Evolutionary conservation across 116 monocot species (phyloP).

Genomic region (Zostera marina): DNA sequence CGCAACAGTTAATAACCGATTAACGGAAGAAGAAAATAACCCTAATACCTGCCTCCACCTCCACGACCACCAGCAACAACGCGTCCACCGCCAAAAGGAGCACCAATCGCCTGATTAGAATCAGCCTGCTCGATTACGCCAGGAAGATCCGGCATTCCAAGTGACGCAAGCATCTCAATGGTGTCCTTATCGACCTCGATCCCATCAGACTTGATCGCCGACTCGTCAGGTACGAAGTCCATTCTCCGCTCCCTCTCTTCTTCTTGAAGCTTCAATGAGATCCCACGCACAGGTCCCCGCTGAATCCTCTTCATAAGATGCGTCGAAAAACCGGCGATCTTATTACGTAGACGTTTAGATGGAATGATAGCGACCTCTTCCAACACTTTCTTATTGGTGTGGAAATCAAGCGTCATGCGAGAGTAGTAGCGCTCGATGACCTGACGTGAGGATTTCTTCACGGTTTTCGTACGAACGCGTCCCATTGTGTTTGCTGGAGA

Average conservation of each 20-base stretch:
- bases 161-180: slow-evolving; percentile 17
- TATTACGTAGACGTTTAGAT: slow-evolving; percentile 19
- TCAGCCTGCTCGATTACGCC: slow-evolving; percentile 12
- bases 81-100: background rate
- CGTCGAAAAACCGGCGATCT: slow-evolving; percentile 20
- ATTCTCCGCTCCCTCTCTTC: slow-evolving; percentile 18
- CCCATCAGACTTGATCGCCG: slow-evolving; percentile 15
- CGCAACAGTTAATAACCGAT: too few relatives aligned
- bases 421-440: slow-evolving; percentile 19
- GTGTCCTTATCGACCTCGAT: slow-evolving; percentile 18
- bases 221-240: slow-evolving; percentile 22
- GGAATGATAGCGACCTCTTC: slow-evolving; percentile 20
- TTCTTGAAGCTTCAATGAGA: slow-evolving; percentile 23
- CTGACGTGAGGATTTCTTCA: slow-evolving; percentile 30
- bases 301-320: slow-evolving; percentile 25
- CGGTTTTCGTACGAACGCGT: slow-evolving; percentile 28
- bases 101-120: background rate
- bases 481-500: slow-evolving; percentile 12
- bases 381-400: slow-evolving; percentile 21
- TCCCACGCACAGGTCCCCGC: slow-evolving; percentile 17
- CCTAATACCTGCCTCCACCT: slow-evolving; percentile 12
- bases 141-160: slow-evolving; percentile 17
- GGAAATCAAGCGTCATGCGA: slow-evolving; percentile 9
- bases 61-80: background rate
- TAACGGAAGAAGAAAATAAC: too few relatives aligned